These are phyloP conservation scores for Rutidosis leptorrhynchoides DNA, from an alignment of 129 eudicot genomes.

Conservation along the genomic window DNA sequence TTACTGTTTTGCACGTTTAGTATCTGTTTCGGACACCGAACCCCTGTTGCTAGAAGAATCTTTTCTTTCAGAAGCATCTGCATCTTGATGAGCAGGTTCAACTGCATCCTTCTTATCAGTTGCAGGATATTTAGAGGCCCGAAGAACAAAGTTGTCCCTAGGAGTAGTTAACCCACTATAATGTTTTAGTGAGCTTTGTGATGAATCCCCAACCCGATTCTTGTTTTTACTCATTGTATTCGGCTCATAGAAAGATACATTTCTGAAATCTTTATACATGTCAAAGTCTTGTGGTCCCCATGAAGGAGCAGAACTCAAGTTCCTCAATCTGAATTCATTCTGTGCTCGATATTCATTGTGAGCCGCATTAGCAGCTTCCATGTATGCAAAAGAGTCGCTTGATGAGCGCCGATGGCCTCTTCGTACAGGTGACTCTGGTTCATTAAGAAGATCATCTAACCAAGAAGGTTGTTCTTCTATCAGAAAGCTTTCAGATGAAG, in stretches of 20 bases:
- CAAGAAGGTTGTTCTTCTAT: too few relatives aligned
- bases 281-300: conserved; percentile 81
- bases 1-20: conserved; percentile 91
- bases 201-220: conserved; percentile 57
- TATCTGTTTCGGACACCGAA: conserved; percentile 57
- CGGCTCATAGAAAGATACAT: conserved; percentile 37
- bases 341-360: conserved; percentile 54
- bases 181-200: conserved; percentile 35
- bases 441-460: conserved; percentile 93
- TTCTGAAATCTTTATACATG: conserved; percentile 44
- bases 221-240: conserved; percentile 41
- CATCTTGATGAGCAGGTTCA: conserved; percentile 57
- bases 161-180: conserved; percentile 49
- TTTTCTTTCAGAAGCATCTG: conserved; percentile 56
- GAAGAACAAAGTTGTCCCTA: conserved; percentile 39
- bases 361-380: conserved; percentile 52
- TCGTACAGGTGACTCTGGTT: conserved; percentile 88
- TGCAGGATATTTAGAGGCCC: conserved; percentile 35
- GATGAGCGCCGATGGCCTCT: conserved; percentile 96
- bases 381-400: conserved; percentile 83
- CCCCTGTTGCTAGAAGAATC: conserved; percentile 53
- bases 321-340: conserved; percentile 52
- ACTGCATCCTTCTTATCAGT: conserved; percentile 54
- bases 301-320: conserved; percentile 41
- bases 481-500: conserved; percentile 85